A percentile compares a stretch with the other conserved stretches of the same genome.
phyloP scores from a whole-genome alignment of 2,329 filamentous ascomycete genomes.

The Epichloe festucae region DNA sequence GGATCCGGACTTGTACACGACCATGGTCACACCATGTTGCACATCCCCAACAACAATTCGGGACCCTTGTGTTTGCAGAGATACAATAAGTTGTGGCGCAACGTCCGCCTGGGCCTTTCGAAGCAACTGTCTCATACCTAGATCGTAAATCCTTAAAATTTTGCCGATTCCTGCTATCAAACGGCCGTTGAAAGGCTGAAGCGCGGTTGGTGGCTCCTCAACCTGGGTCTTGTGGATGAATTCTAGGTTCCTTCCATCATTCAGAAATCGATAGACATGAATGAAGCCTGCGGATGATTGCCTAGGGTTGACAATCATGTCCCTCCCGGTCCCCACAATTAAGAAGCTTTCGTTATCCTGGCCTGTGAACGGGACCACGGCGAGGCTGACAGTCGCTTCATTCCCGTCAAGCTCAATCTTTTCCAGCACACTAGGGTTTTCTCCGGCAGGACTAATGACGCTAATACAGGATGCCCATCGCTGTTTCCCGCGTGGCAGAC shows the following conservation, averaged over 20 bases:
- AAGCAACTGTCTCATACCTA: constrained; percentile 83
- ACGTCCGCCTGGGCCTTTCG: constrained; percentile 80
- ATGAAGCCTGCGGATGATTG: constrained; percentile 71
- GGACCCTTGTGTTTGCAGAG: constrained; percentile 77
- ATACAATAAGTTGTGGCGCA: constrained; percentile 67
- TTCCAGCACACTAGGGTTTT: constrained; percentile 56
- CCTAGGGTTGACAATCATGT: constrained; percentile 66
- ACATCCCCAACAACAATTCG: constrained; percentile 87
- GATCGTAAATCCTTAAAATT: constrained; percentile 74
- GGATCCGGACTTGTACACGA: constrained; percentile 84
- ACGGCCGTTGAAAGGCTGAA: constrained; percentile 81
- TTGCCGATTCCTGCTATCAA: constrained; percentile 76
- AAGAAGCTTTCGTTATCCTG: constrained; percentile 83
- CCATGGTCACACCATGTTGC: constrained; percentile 79
- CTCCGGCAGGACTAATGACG: constrained; percentile 70
- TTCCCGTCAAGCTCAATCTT: constrained; percentile 78
- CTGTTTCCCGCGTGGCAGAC: constrained; percentile 68
- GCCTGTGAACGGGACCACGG: constrained; percentile 71
- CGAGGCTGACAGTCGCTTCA: constrained; percentile 78
- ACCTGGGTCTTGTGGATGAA: constrained; percentile 95
- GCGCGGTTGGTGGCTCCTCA: constrained; percentile 76
- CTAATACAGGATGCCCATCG: constrained; percentile 96
- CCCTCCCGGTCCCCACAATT: constrained; percentile 83
- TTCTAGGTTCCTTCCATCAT: constrained; percentile 79
- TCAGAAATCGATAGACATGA: constrained; percentile 80